These are phyloP conservation scores for Colletotrichum cereale DNA, from an alignment of 2,329 filamentous ascomycete species.

Conservation along the genomic window DNA sequence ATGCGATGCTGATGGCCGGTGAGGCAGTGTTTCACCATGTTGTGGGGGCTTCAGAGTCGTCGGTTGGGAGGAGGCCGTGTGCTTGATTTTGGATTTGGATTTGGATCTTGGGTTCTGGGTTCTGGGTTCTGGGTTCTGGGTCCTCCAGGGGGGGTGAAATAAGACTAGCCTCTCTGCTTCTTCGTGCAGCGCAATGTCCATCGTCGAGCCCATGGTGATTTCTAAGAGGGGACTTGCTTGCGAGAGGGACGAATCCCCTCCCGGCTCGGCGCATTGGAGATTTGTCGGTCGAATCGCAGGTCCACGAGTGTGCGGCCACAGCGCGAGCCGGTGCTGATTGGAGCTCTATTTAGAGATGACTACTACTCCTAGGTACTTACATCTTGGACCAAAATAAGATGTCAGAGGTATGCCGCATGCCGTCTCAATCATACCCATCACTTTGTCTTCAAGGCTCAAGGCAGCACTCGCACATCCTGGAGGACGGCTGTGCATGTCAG, in stretches of 20 bases:
- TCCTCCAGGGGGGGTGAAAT: no score
- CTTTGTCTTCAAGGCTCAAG: not conserved
- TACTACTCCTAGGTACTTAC: not conserved
- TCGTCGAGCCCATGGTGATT: not conserved
- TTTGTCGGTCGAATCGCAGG: not conserved
- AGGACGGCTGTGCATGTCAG: not conserved
- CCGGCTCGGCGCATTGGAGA: not conserved
- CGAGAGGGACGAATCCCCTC: not conserved
- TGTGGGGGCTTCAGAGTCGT: not conserved
- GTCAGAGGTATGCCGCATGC: not conserved
- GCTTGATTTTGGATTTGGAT: not conserved
- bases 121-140: not conserved
- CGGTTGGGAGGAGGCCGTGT: not conserved
- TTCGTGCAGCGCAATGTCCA: not conserved
- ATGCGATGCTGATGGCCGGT: not conserved
- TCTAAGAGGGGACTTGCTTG: not conserved
- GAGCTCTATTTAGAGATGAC: not conserved
- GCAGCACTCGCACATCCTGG: not conserved
- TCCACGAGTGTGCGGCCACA: not conserved
- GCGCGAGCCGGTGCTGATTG: not conserved
- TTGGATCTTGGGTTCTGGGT: not conserved
- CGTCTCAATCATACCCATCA: not conserved
- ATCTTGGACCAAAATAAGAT: not conserved
- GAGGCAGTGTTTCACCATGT: conserved; percentile 2
- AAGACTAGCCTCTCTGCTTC: not conserved